Percentiles rank a stretch among this genome's conserved stretches.
These are phyloP conservation scores for Penicillium dipodomyicola DNA, from an alignment of 495 filamentous ascomycete genomes.

Conservation along the genomic window DNA sequence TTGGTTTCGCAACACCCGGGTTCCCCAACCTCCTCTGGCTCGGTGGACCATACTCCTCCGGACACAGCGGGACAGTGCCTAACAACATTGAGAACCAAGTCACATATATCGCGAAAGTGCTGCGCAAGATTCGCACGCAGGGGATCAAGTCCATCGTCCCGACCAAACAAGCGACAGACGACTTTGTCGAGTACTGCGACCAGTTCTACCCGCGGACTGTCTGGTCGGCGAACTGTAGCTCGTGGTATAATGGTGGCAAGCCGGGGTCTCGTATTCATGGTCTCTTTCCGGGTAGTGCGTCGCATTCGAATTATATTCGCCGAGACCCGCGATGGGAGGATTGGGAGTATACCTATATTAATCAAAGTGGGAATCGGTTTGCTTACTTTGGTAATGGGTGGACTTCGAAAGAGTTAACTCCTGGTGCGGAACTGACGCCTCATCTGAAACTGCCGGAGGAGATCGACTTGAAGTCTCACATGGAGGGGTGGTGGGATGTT, in stretches of 20 bases:
- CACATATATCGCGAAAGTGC: conserved; percentile 59
- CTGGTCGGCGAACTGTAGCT: conserved; percentile 58
- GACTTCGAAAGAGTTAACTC: conserved; percentile 41
- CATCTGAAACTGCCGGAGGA: conserved; percentile 48
- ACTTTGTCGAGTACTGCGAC: conserved; percentile 61
- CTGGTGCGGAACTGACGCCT: conserved; percentile 44
- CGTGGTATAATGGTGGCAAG: conserved; percentile 66
- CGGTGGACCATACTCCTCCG: conserved; percentile 49
- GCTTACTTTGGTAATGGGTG: conserved; percentile 59
- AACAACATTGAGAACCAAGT: conserved; percentile 56
- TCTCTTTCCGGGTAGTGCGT: conserved; percentile 64
- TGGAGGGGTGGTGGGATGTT: conserved; percentile 56
- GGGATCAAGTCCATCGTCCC: conserved; percentile 60
- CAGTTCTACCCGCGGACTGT: conserved; percentile 61
- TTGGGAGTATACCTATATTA: conserved; percentile 61
- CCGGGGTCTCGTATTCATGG: conserved; percentile 58
- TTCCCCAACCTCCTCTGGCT: conserved; percentile 65
- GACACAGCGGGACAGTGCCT: conserved; percentile 51
- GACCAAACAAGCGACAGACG: conserved; percentile 53
- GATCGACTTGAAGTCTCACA: conserved; percentile 45
- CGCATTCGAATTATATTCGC: conserved; percentile 54
- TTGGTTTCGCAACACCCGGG: conserved; percentile 57
- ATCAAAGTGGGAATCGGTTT: conserved; percentile 51
- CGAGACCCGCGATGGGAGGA: conserved; percentile 70
- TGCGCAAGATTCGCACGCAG: conserved; percentile 62